Base-by-base conservation (phyloP, 2,329 filamentous ascomycete species). In the Exophiala spinifera region DNA sequence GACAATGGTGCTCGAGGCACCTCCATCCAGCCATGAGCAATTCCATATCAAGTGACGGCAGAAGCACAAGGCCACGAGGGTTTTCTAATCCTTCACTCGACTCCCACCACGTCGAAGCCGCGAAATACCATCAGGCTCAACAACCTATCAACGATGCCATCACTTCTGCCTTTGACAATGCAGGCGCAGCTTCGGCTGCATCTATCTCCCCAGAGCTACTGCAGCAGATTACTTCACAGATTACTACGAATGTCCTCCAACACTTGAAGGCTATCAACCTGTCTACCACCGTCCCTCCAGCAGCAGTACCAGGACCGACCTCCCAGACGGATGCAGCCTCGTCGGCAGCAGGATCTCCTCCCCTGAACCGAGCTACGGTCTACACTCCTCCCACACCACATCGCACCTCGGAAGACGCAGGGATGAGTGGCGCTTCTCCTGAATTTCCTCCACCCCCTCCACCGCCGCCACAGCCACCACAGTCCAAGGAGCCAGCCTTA, bases 151-250 rank as follows among this genome's bases (percentile, higher is more conserved):
- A 79, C 61, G 79, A 82, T 62, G 81, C 80, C 31, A 78, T 84
- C 60, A 77, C 74, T 61, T 76, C 77, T 58, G 80, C 80, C 8
- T 80, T 82, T 56, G 72, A 79, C 61, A 75, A 76, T 48, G 73
- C 76, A 10, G 73, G 78, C 36, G 55, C 55, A 37, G 69, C 74
- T 7, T 71, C 76, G 7, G 73, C 72, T 54, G 53, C 52, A 19
- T 74, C 77, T 36, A 70, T 86, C 11, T 79, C 83, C 48, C 82
- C 82, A 1, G 79, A 83, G 6, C 71, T 86, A 19, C 76, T 87
- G 47, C 78, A 80, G 45, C 79, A 83, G 57, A 82, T 86, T 61
- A 65, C 63, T 6, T 60, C 63, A 25, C 78, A 83, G 59, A 83
- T 86, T 61, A 84, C 80, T 1, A 77, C 78, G 51, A 79, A 73